Evolutionary conservation across 2,329 filamentous ascomycete genomes (phyloP), one percentile per base, ranked within the genome.

Genomic region (Aspergillus costaricaensis): DNA sequence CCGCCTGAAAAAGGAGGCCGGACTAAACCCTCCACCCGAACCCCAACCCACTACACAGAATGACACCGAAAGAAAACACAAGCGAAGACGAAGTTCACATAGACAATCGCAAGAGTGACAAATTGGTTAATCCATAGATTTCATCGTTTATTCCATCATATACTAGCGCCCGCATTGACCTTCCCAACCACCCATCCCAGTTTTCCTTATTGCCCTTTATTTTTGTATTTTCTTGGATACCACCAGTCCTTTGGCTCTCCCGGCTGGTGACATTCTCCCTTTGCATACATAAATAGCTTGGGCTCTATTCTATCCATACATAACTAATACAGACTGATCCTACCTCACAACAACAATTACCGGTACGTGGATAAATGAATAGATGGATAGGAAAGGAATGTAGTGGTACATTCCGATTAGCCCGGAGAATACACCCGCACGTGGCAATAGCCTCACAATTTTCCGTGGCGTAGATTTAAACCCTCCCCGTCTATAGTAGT

Each of bases 1-100:
- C 30, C 72, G 81, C 27, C 70, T 91, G 58, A 85, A 83, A 66
- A 76, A 71, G 50, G 75, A 80, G 59, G 77, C 75, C n/a, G 79
- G 79, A 9, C 69, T 80, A 19, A 62, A 64, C n/a, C 23, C 44
- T 49, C 44, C 44, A n/a, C 14, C 21, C 21, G 23, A 50, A 27
- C 5, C 47, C 2, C 25, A 32, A 15, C 25, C 25, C 25, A 50
- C 32, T 14, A 36, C 23, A 8, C 23, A 50, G n/a, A 32, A 9
- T 15, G 25, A 19, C 30, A 30, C 47, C 17, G 15, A 30, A 23
- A 17, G 21, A 30, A 63, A 59, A 51, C 63, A 56, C 32, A 69
- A 64, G 52, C 65, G 57, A 50, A 62, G 53, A 60, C 62, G 55
- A 38, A 52, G 59, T 25, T 64, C 57, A 52, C 58, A 59, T 53